phyloP scores from a whole-genome alignment of 2,329 filamentous ascomycete species.

The Colletotrichum siamense region DNA sequence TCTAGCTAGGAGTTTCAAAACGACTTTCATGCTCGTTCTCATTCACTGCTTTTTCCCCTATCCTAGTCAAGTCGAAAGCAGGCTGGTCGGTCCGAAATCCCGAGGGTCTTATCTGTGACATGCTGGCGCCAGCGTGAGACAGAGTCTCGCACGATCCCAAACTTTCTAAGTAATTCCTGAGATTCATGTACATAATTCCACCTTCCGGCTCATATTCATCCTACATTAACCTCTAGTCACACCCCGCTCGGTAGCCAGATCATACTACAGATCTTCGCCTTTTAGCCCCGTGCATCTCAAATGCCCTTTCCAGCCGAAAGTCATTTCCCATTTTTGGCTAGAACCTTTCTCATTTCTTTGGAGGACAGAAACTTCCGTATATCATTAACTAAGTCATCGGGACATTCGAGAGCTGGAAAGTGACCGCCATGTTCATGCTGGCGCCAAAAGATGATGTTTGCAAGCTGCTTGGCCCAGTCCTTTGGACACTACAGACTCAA shows the following conservation, averaged over 20 bases:
- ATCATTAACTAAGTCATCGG: not conserved
- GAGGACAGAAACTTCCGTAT: not conserved
- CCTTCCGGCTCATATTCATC: not conserved
- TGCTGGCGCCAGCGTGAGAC: no score
- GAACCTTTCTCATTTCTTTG: not conserved
- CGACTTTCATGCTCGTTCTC: no score
- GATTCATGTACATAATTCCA: not conserved
- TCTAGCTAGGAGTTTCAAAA: not conserved
- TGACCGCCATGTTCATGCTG: slow-evolving; percentile 13
- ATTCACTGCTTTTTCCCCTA: no score
- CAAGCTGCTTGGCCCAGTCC: slow-evolving; percentile 8
- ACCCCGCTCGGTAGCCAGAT: not conserved
- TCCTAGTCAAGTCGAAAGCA: no score
- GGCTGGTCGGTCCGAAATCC: no score
- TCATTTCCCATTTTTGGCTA: not conserved
- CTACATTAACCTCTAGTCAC: not conserved
- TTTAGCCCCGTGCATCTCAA: not conserved
- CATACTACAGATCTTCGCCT: not conserved
- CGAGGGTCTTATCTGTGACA: no score
- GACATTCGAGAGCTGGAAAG: slow-evolving; percentile 10
- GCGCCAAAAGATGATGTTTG: slow-evolving; percentile 8
- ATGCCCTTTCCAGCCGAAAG: not conserved
- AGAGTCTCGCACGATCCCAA: no score
- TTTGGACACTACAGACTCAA: not conserved
- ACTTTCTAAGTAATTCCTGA: no score